phyloP scores from a whole-genome alignment of 2,329 filamentous ascomycete species.

The Penicillium sp. region DNA sequence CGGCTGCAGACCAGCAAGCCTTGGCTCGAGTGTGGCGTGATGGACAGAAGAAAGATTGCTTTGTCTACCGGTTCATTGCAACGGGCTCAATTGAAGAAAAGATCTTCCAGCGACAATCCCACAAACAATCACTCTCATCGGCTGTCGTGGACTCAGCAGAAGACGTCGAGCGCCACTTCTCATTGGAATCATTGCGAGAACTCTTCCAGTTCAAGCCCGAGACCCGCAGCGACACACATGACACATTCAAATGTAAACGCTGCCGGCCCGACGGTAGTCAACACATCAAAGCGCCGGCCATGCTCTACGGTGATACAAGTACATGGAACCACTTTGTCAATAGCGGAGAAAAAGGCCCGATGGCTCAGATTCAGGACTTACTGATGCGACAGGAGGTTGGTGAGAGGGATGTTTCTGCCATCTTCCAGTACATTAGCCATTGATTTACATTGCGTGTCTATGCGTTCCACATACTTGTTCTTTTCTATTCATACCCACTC shows the following conservation, averaged over 20 bases:
- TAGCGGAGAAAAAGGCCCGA: conserved; percentile 58
- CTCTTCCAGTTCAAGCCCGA: conserved; percentile 85
- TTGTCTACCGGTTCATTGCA: conserved; percentile 98
- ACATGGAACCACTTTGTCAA: conserved; percentile 99
- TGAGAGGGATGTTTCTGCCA: conserved; percentile 78
- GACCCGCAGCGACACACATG: conserved; percentile 90
- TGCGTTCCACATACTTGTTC: not conserved
- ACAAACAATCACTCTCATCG: conserved; percentile 94
- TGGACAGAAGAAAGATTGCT: conserved; percentile 98
- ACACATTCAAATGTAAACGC: conserved; percentile 97
- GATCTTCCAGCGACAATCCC: conserved; percentile 96
- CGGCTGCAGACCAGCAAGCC: conserved; percentile 93
- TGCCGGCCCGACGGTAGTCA: conserved; percentile 86
- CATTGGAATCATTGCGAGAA: conserved; percentile 81
- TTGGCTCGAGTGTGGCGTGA: conserved; percentile 97
- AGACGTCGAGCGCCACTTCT: conserved; percentile 96
- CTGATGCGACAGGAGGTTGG: conserved; percentile 78
- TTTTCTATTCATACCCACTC: not conserved
- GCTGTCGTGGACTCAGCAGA: conserved; percentile 96
- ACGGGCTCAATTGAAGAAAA: conserved; percentile 98
- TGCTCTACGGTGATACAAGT: conserved; percentile 96
- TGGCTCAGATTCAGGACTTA: conserved; percentile 84
- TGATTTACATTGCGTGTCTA: conserved; percentile 32
- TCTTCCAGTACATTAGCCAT: conserved; percentile 99
- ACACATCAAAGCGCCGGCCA: conserved; percentile 82